Base-by-base conservation (phyloP, 768 basidiomycete species). In the Austroboletus festivus region DNA sequence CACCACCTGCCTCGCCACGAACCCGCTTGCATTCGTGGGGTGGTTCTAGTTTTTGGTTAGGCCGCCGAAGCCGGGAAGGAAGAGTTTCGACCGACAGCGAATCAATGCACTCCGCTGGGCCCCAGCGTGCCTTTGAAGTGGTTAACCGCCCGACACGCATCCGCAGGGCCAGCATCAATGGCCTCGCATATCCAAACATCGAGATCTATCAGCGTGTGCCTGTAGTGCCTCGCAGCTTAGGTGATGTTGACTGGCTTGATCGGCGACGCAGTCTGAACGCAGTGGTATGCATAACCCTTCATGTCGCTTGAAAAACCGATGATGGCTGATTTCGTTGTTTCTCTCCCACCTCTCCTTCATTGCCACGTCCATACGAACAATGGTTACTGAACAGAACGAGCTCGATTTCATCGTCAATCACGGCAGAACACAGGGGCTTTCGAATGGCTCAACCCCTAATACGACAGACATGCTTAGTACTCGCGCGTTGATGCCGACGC, bases 161-260 rank as follows among this genome's bases (percentile, higher is more conserved):
- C 72, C 85, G 58, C 68, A 79, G 80, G 71, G 76, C 66, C 15
- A 78, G 76, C 40, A 68, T 59, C 19, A 71, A 74, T 33, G 74
- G 74, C 23, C 64, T 75, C 19, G 62, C 66, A 23, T 71, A 67
- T 38, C 63, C 59, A 61, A 69, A 51, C 73, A 81, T 54, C 77
- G 74, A 45, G 70, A 71, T 42, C 35, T 76, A 61, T 74, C 83
- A 58, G 53, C 73, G 62, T 60, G 69, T 63, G 58, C 78, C 59
- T 59, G 71, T 52, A 33, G 63, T 74, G 15, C 72, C 78, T 24
- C 72, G 80, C 48, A 82, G 77, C 52, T 69, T 89, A 33, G 80
- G 81, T 24, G 86, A 91, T 60, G 72, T 87, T 42, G 87, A 87
- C 60, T 91, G 89, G 89, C 70, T 89, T 28, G 78, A 84, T 48